phyloP scores from a whole-genome alignment of 2,329 filamentous ascomycete species.

The Diplodia mutila region DNA sequence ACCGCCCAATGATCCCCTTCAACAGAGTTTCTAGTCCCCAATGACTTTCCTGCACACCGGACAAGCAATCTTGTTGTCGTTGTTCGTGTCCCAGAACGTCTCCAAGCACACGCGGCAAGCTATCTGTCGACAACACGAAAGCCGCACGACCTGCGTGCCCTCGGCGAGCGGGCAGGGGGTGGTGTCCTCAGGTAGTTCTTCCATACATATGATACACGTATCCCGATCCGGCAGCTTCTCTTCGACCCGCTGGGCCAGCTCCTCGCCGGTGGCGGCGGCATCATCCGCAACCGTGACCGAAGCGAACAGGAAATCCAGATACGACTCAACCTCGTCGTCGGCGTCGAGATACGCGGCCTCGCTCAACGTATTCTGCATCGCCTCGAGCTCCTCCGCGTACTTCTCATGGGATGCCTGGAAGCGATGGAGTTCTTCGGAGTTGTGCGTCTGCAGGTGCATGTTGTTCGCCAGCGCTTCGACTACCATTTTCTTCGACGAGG shows the following conservation, averaged over 20 bases:
- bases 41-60: not conserved
- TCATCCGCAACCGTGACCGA: not conserved
- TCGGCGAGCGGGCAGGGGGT: not conserved
- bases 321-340: not conserved
- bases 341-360: not conserved
- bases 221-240: not conserved
- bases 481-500: not conserved
- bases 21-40: not conserved
- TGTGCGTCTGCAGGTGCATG: not conserved
- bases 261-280: not conserved
- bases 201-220: not conserved
- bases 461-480: not conserved
- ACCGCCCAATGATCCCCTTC: not conserved
- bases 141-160: not conserved
- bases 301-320: not conserved
- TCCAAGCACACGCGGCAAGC: slow-evolving; percentile 24
- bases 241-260: not conserved
- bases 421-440: not conserved
- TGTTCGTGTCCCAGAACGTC: slow-evolving; percentile 32
- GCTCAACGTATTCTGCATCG: not conserved
- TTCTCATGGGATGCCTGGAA: not conserved
- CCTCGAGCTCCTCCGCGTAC: not conserved
- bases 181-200: not conserved
- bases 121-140: not conserved
- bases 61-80: slow-evolving; percentile 21